A percentile compares a stretch with the other conserved stretches of the same genome.
phyloP scores from a whole-genome alignment of 1,284 basidiomycete genomes.

The Sanghuangporus weigelae region DNA sequence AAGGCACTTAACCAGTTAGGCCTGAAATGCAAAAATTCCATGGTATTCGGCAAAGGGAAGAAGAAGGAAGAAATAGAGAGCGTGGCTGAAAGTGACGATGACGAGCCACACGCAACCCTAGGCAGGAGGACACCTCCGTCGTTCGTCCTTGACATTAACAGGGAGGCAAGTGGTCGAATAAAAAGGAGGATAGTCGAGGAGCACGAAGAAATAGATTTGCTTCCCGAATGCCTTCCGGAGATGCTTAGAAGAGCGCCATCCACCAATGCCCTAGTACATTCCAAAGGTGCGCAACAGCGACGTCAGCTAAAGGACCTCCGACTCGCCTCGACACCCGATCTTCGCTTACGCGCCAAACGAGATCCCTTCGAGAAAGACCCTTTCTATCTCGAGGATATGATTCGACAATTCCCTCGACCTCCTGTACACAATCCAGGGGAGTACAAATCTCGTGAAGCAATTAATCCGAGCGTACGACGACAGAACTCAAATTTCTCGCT shows the following conservation, averaged over 20 bases:
- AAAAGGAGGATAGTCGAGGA: not conserved
- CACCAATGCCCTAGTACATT: not conserved
- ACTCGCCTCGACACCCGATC: conserved; percentile 5
- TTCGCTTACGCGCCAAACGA: not conserved
- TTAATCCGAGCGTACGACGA: conserved; percentile 5
- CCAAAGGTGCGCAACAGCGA: not conserved
- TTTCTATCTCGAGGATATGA: conserved; percentile 4
- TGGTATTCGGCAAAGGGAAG: conserved; percentile 4
- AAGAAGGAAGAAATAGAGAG: not conserved
- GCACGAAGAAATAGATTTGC: conserved; percentile 4
- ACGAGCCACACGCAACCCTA: not conserved
- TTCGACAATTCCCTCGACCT: conserved; percentile 10
- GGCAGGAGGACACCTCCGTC: not conserved
- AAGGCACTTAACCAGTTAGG: conserved; percentile 11
- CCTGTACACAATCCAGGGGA: conserved; percentile 7
- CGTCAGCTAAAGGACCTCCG: not conserved
- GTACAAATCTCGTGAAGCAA: not conserved
- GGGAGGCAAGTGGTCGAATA: not conserved
- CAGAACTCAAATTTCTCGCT: conserved; percentile 9
- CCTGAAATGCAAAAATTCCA: conserved; percentile 4
- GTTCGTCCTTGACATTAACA: conserved; percentile 5
- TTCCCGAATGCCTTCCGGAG: conserved; percentile 3
- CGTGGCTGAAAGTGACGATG: not conserved
- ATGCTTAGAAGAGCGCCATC: not conserved
- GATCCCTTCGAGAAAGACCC: conserved; percentile 4